These are phyloP conservation scores for Heterobasidion annosum DNA, from an alignment of 1,284 basidiomycete species.

Conservation along the genomic window DNA sequence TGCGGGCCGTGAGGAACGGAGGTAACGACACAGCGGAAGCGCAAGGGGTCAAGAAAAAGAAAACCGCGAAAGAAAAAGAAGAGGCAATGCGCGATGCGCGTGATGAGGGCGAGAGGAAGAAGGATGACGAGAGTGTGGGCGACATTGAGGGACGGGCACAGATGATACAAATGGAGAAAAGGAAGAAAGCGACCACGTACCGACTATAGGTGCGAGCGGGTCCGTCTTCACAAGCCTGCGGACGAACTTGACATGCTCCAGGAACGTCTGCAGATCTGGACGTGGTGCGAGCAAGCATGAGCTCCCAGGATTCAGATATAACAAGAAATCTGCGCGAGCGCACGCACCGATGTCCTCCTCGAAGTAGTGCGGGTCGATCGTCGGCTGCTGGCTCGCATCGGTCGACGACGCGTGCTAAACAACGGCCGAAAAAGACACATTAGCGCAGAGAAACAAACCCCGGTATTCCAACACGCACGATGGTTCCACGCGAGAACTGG, in stretches of 20 bases:
- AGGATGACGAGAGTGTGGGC: background rate
- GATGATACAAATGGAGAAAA: background rate
- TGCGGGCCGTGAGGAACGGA: no score
- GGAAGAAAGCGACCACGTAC: background rate
- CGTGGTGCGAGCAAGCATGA: background rate
- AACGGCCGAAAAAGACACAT: background rate
- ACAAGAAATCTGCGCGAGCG: background rate
- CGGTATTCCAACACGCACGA: conserved; percentile 15
- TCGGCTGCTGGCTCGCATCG: conserved; percentile 27
- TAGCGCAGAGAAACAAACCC: background rate
- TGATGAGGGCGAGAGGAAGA: conserved; percentile 3
- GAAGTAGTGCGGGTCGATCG: conserved; percentile 33
- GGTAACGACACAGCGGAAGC: no score
- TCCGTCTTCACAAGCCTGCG: conserved; percentile 20
- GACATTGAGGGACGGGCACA: no score
- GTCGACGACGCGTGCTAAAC: conserved; percentile 22
- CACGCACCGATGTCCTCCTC: conserved; percentile 26
- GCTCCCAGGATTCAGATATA: background rate
- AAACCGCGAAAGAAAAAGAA: background rate
- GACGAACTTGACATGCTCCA: conserved; percentile 31
- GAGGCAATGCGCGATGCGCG: conserved; percentile 1
- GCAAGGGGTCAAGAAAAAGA: background rate
- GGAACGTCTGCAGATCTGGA: conserved; percentile 20
- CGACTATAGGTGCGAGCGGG: conserved; percentile 14
- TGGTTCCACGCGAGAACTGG: conserved; percentile 25